Conservation (phyloP, 306 rosid species). For the Sindora glabra region DNA sequence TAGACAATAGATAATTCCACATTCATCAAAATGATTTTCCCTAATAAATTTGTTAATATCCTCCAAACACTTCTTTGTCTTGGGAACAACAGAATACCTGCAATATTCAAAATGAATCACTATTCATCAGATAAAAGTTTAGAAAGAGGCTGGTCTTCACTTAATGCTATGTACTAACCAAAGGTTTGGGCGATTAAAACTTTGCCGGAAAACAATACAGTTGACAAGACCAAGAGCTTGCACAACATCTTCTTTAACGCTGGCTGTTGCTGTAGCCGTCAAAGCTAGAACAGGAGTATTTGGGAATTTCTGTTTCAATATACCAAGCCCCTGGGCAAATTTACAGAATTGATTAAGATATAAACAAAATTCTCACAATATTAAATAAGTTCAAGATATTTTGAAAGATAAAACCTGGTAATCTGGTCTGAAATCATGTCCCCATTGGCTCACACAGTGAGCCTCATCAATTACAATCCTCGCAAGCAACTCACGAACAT, state of each 20-base stretch:
- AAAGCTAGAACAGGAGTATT: constrained; percentile 90
- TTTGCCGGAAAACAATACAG: constrained; percentile 91
- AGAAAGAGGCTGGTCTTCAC: constrained; percentile 8
- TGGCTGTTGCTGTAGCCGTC: constrained; percentile 98
- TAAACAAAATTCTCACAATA: background rate
- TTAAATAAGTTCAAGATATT: background rate
- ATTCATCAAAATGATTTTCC: constrained; percentile 82
- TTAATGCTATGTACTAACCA: constrained; percentile 44
- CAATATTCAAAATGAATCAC: constrained; percentile 12
- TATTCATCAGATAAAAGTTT: constrained; percentile 9
- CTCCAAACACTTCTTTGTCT: constrained; percentile 87
- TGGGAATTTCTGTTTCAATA: constrained; percentile 91
- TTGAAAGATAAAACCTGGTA: constrained; percentile 62
- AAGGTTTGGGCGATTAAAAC: constrained; percentile 97
- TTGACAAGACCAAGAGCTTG: constrained; percentile 95
- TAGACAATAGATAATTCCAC: constrained; percentile 95
- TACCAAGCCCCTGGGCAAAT: constrained; percentile 81
- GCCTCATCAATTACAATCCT: constrained; percentile 97
- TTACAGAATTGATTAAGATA: constrained; percentile 10
- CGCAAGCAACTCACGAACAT: constrained; percentile 81
- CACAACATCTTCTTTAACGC: constrained; percentile 98
- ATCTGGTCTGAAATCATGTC: constrained; percentile 99
- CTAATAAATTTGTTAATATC: constrained; percentile 85
- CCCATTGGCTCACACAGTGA: constrained; percentile 99
- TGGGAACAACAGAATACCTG: constrained; percentile 87